Percentiles rank a stretch among this genome's conserved stretches.
Conservation (phyloP, 306 rosid genomes). For the Ochetophila trinervis region DNA sequence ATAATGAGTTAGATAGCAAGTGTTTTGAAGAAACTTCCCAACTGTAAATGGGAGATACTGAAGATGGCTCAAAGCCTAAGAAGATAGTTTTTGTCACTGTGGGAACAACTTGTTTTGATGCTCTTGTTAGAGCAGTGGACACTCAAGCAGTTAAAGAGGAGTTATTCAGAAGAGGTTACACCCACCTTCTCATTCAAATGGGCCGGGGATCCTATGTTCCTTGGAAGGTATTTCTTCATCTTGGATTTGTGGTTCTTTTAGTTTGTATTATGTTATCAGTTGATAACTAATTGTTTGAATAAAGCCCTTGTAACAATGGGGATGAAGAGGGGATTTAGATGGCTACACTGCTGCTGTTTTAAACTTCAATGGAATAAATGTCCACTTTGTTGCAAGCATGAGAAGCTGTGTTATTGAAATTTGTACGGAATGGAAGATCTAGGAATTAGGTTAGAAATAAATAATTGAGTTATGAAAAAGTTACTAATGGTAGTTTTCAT, state of each 20-base stretch:
- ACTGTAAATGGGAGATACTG: conserved; percentile 39
- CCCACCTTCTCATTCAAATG: conserved; percentile 74
- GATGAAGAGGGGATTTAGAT: not conserved
- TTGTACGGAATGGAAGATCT: not conserved
- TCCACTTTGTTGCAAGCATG: not conserved
- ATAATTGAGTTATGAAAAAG: not conserved
- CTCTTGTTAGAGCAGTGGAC: conserved; percentile 65
- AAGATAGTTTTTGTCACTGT: conserved; percentile 70
- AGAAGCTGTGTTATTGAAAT: not conserved
- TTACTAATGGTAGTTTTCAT: not conserved
- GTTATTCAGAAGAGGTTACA: conserved; percentile 58
- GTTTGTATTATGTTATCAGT: no score
- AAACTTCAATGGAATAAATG: not conserved
- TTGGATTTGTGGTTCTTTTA: not conserved
- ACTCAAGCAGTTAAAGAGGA: conserved; percentile 41
- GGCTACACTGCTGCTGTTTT: not conserved
- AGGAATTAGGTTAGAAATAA: not conserved
- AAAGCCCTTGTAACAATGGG: not conserved
- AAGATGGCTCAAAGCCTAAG: conserved; percentile 17
- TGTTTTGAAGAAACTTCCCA: not conserved
- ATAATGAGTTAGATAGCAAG: not conserved
- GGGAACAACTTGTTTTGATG: conserved; percentile 81
- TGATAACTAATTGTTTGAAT: no score
- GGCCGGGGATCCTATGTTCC: conserved; percentile 78
- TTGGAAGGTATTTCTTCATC: conserved; percentile 42